These are phyloP conservation scores for Cornus kousa DNA, from an alignment of 148 eudicot genomes.

Conservation along the genomic window DNA sequence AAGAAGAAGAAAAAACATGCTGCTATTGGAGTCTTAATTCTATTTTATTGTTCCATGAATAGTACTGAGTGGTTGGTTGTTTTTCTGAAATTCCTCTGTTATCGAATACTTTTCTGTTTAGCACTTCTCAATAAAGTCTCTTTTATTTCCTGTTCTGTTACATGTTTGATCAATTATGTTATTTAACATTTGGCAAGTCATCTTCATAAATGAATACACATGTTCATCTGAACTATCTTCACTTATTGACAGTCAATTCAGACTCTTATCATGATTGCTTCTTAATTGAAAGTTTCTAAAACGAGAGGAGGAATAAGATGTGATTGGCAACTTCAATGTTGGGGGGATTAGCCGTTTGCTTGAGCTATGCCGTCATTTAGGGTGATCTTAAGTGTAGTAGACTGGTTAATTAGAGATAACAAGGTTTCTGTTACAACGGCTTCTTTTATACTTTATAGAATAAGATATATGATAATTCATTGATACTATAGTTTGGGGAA, in stretches of 20 bases:
- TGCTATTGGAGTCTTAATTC: background rate
- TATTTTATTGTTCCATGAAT: background rate
- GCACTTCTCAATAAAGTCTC: background rate
- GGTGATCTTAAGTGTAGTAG: background rate
- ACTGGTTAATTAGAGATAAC: too few relatives aligned
- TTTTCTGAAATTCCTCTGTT: slow-evolving; percentile 7
- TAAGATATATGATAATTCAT: background rate
- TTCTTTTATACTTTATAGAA: background rate
- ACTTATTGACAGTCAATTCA: background rate
- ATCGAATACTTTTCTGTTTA: background rate
- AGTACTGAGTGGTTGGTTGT: background rate
- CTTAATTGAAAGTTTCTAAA: background rate
- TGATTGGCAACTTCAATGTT: background rate
- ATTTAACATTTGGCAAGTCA: too few relatives aligned
- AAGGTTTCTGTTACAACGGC: background rate
- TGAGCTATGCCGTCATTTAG: background rate
- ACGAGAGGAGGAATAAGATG: background rate
- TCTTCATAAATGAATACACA: background rate
- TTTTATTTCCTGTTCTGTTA: background rate
- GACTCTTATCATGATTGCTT: background rate
- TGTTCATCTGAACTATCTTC: background rate
- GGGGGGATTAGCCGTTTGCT: background rate
- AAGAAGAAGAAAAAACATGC: slow-evolving; percentile 3
- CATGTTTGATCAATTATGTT: too few relatives aligned
- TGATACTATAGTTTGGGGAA: background rate